Evolutionary conservation across 2,329 filamentous ascomycete species (phyloP).

Genomic region (Aspergillus sp.): DNA sequence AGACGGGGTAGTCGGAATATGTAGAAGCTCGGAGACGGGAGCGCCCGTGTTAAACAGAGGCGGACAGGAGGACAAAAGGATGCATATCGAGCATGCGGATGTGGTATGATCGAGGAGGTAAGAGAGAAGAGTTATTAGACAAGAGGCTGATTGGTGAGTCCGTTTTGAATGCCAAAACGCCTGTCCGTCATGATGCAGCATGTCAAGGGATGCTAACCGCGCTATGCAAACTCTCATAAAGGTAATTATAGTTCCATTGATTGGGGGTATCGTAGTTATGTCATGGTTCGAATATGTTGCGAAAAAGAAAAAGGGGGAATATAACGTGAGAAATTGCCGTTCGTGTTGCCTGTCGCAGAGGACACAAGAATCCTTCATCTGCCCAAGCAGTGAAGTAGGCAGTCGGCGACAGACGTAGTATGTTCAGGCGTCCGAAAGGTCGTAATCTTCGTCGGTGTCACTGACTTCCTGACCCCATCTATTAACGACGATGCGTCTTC

Average conservation of each 20-base stretch:
- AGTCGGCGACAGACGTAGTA: neutral
- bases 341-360: neutral
- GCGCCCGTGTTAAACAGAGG: neutral
- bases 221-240: slow-evolving; percentile 42
- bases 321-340: slow-evolving; percentile 7
- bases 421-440: slow-evolving; percentile 24
- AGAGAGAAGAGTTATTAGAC: slow-evolving; percentile 9
- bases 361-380: neutral
- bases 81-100: slow-evolving; percentile 3
- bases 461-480: slow-evolving; percentile 41
- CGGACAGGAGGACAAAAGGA: neutral
- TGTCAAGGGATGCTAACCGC: slow-evolving; percentile 39
- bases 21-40: neutral
- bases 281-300: slow-evolving; percentile 24
- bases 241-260: slow-evolving; percentile 31
- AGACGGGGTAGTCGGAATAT: neutral
- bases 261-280: slow-evolving; percentile 40
- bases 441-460: slow-evolving; percentile 38
- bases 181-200: slow-evolving; percentile 38
- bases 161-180: slow-evolving; percentile 35
- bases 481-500: slow-evolving; percentile 67
- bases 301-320: slow-evolving; percentile 13
- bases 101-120: neutral
- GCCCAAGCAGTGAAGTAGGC: neutral
- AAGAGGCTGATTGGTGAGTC: neutral